phyloP scores from a whole-genome alignment of 2,329 filamentous ascomycete genomes.

The Colletotrichum cereale region DNA sequence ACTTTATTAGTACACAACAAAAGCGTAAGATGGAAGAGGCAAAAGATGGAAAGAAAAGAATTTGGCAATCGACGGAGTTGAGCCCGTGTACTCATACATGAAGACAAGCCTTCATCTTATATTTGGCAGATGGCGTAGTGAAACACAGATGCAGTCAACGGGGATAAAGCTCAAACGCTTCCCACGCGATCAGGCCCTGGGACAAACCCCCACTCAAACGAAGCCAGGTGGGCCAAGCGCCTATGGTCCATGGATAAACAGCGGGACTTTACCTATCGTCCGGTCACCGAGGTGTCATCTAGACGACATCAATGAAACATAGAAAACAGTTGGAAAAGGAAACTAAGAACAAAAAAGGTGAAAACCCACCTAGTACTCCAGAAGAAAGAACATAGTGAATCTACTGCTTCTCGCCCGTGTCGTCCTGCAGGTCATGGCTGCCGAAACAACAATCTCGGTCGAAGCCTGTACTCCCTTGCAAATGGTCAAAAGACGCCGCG shows the following conservation, averaged over 20 bases:
- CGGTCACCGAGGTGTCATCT: not conserved
- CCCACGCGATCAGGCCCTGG: not conserved
- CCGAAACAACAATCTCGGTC: too few relatives aligned
- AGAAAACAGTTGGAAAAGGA: too few relatives aligned
- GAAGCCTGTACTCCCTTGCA: too few relatives aligned
- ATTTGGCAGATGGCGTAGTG: slow-evolving; percentile 1
- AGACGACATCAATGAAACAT: not conserved
- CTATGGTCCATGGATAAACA: not conserved
- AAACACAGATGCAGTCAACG: slow-evolving; percentile 19
- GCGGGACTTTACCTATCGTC: not conserved
- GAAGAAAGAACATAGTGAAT: too few relatives aligned
- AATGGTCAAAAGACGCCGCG: too few relatives aligned
- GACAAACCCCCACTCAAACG: not conserved
- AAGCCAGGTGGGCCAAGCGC: too few relatives aligned
- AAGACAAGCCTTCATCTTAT: slow-evolving; percentile 17
- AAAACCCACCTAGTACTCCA: too few relatives aligned
- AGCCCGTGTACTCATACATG: not conserved
- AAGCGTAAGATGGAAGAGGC: not conserved
- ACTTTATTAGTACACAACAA: not conserved
- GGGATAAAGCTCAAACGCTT: slow-evolving; percentile 25
- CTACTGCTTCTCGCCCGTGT: too few relatives aligned
- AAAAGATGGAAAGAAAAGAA: not conserved
- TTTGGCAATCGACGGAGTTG: not conserved
- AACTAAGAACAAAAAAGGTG: too few relatives aligned
- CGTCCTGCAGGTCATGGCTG: too few relatives aligned